Percentiles rank a stretch among this genome's conserved stretches.
These are phyloP conservation scores for Vachellia collinsii DNA, from an alignment of 306 rosid genomes.

Conservation along the genomic window DNA sequence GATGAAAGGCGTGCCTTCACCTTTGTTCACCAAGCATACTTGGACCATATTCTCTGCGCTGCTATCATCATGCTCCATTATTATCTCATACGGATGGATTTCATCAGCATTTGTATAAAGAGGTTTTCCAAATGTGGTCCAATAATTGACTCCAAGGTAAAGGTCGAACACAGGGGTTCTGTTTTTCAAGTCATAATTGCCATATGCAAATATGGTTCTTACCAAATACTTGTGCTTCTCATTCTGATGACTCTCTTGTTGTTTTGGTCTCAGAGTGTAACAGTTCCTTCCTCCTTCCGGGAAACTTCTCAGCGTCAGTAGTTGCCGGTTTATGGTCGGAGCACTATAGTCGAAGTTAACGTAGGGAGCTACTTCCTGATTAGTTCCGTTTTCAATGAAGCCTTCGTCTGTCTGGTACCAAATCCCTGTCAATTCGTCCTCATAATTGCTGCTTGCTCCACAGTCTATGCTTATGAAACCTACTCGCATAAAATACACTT, in stretches of 20 bases:
- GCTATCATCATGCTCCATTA: not conserved
- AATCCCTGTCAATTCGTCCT: not conserved
- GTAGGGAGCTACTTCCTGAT: not conserved
- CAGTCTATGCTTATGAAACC: not conserved
- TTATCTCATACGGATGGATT: not conserved
- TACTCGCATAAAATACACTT: too few species aligned
- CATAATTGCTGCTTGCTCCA: not conserved
- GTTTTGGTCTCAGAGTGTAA: slow-evolving; percentile 41
- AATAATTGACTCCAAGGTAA: not conserved
- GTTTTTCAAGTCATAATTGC: slow-evolving; percentile 44
- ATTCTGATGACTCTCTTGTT: not conserved
- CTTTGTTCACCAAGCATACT: not conserved
- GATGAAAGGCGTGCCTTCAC: not conserved
- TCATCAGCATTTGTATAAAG: too few species aligned
- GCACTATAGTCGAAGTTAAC: too few species aligned
- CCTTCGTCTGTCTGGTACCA: not conserved
- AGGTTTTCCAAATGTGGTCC: not conserved
- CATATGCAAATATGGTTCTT: slow-evolving; percentile 43
- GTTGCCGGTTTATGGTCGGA: not conserved
- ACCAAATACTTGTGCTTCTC: slow-evolving; percentile 38
- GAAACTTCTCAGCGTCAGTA: slow-evolving; percentile 44
- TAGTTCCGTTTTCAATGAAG: slow-evolving; percentile 21
- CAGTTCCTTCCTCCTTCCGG: slow-evolving; percentile 48
- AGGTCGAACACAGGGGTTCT: not conserved
- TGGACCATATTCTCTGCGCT: not conserved